Percentiles rank a stretch among this genome's conserved stretches.
These are phyloP conservation scores for Paramecium sonneborni DNA, from an alignment of 73 alveolate genomes.

Conservation along the genomic window DNA sequence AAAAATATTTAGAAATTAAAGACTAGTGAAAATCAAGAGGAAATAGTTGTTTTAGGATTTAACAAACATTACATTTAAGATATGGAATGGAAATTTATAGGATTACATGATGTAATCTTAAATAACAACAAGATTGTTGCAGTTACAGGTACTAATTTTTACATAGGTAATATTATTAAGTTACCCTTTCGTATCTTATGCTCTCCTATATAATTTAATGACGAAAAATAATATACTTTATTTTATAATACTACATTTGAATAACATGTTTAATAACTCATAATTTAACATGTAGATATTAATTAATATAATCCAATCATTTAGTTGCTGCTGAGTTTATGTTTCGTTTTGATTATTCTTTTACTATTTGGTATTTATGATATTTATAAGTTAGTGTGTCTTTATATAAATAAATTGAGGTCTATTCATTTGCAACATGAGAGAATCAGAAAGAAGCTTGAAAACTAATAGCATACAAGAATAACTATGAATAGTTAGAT, in stretches of 20 bases:
- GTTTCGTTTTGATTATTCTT: background rate
- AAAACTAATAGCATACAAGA: background rate
- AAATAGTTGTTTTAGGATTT: background rate
- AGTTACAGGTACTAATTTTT: background rate
- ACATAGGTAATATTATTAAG: background rate
- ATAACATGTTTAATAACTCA: background rate
- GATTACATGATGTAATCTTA: background rate
- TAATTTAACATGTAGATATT: background rate
- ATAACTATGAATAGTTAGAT: constrained; percentile 27
- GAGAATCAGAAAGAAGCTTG: background rate
- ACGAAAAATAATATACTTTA: background rate
- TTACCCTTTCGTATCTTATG: background rate
- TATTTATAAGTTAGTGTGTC: background rate
- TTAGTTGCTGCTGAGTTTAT: background rate
- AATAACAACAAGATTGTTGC: background rate
- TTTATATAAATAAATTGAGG: background rate
- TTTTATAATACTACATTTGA: background rate
- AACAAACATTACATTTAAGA: background rate
- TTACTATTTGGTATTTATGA: background rate
- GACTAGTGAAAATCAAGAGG: background rate
- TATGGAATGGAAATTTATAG: constrained; percentile 23
- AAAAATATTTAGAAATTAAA: background rate
- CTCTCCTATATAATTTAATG: background rate
- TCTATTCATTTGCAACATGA: background rate
- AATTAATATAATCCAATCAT: background rate